Evolutionary conservation across 1,284 basidiomycete species (phyloP), one percentile per base, ranked within the genome.

Genomic region (Inonotus hispidus): DNA sequence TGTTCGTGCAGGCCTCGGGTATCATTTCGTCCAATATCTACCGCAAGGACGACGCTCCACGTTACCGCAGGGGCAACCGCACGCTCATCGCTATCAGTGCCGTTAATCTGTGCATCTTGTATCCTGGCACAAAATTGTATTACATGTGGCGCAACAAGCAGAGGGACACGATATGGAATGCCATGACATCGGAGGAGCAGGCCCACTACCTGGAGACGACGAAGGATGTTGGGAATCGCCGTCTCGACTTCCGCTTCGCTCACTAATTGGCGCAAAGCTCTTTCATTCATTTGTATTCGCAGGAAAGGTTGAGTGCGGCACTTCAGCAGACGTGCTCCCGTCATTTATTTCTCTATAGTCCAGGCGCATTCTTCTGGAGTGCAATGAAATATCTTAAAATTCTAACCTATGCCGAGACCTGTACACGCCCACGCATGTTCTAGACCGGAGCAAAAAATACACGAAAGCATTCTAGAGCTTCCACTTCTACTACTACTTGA

Each of bases 91-190:
- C 65, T 27, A 79, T 84, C 47, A 75, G 73, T 62, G 68, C 66
- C 16, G 69, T 82, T 68, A 83, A 83, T 64, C 59, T 81, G n/a
- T 1, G 75, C 13, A 63, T 83, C 38, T 39, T 84, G 56, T 84
- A 83, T 63, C 81, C 81, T 16, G 72, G 69, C 6, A 79, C 79
- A 7, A 80, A 83, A 63, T 61, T 68, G 1, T 84, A 81, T 65
- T 83, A 83, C 59, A 66, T 77, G 13, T 82, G 77, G 79, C 73
- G 79, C 1, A 83, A 84, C 64, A 71, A 70, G 47, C 76, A 78
- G 67, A 74, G 76, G 19, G 79, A 75, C 6, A 75, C 69, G 63
- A 72, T 78, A 2, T 84, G 82, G 82, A 73, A 81, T 62, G 72
- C 72, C 0, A 82, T 83, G 82, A 79, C 75, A 0, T 62, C 70